Base-by-base conservation (phyloP, 306 rosid genomes). In the Cicer cuneatum region DNA sequence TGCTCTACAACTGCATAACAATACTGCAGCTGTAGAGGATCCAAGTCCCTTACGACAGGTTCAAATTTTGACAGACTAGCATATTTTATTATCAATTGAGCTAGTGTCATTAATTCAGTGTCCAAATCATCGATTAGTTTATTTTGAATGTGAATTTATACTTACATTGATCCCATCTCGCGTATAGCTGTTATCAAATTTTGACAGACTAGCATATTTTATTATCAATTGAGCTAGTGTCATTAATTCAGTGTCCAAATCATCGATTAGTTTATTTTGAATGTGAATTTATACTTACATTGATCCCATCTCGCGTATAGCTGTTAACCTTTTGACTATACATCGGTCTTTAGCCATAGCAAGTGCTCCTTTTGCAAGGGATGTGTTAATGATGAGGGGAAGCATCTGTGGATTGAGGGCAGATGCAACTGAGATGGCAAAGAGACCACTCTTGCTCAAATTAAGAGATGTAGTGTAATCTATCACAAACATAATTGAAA, bases 331-430 rank as follows among this genome's bases (percentile, higher is more conserved):
- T 81, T 92, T 92, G 79, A 92, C 85, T 49, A 92, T 89, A 78
- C 97, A 92, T 82, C 96, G 81, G 69, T 92, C 97, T 82, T 62
- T 85, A 64, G 96, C 97, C 97, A 92, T 92, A n/a, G 96, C 75
- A 57, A 92, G 81, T 37, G 96, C 96, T 76, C 97, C 97, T 83
- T 89, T 92, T 1, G 97, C 97, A 57, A 92, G 93, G 79, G 93
- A 83, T 18, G 90, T 82, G 78, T 92, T 92, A 61, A 89, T 72
- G 45, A 92, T 88, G 66, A 92, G 89, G 8, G 96, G 96, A 62
- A 92, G 92, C 97, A 92, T 92, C 60, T 92, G 97, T 78, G 97
- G 97, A 88, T 93, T 92, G 72, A 89, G 89, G 29, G 93, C 96
- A 79, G 93, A 86, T 47, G 97, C 93, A 62, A 92, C 96, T 2